Evolutionary conservation across 495 filamentous ascomycete species (phyloP).

Genomic region (Neurospora africana): DNA sequence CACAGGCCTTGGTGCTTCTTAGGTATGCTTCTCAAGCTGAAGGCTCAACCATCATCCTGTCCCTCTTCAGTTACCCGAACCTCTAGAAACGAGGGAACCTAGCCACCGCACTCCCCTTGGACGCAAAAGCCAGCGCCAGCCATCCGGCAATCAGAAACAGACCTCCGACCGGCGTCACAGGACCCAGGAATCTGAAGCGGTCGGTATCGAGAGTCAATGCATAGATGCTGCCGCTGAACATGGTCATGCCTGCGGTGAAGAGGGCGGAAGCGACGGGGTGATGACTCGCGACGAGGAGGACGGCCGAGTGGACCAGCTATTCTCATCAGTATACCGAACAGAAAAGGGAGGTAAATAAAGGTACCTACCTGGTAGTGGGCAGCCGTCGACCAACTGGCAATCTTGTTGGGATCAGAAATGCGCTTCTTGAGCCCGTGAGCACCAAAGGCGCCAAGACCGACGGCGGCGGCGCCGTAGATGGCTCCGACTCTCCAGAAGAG

Average conservation of each 20-base stretch:
- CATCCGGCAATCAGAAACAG: constrained; percentile 48
- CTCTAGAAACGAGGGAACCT: not conserved
- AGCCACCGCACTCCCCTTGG: not conserved
- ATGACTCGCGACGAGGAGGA: constrained; percentile 37
- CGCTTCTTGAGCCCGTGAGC: constrained; percentile 51
- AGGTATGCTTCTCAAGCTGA: not conserved
- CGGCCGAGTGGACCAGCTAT: constrained; percentile 48
- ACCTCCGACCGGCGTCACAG: constrained; percentile 51
- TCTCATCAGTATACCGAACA: not conserved
- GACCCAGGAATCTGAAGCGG: constrained; percentile 43
- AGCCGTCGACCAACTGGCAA: constrained; percentile 46
- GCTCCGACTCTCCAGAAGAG: constrained; percentile 48
- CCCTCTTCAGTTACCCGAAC: not conserved
- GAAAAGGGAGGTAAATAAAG: not conserved
- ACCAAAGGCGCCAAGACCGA: constrained; percentile 52
- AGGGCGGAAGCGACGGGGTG: constrained; percentile 28
- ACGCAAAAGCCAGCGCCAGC: constrained; percentile 24
- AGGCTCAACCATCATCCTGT: not conserved
- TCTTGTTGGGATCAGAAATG: constrained; percentile 40
- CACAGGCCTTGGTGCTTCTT: not conserved
- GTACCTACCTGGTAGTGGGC: constrained; percentile 48
- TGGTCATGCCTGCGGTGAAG: constrained; percentile 39
- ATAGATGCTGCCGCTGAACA: constrained; percentile 55
- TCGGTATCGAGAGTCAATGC: constrained; percentile 45
- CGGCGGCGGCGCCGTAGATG: constrained; percentile 47